A percentile compares a stretch with the other conserved stretches of the same genome.
Conservation (phyloP, 2,329 filamentous ascomycete genomes). For the Xylaria arbuscula region DNA sequence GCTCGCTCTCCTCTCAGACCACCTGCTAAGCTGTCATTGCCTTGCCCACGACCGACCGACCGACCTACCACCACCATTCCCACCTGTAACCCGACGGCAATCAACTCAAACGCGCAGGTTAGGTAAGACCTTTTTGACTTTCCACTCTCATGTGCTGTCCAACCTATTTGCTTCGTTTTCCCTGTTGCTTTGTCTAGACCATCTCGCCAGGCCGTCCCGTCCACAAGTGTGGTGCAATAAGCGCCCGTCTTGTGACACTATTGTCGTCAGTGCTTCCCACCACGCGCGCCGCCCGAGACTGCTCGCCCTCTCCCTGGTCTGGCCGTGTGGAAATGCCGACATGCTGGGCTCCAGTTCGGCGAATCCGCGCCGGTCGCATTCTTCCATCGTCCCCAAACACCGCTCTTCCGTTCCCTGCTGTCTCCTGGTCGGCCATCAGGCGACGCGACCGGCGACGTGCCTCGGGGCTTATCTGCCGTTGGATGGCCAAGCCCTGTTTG, state of each 20-base stretch:
- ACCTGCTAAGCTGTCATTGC: constrained; percentile 40
- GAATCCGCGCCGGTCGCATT: constrained; percentile 34
- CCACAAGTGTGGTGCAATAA: constrained; percentile 45
- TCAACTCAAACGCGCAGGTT: constrained; percentile 45
- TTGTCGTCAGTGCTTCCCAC: constrained; percentile 37
- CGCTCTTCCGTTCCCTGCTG: constrained; percentile 22
- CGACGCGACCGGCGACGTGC: constrained; percentile 33
- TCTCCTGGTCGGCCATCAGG: constrained; percentile 20
- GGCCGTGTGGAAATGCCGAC: constrained; percentile 38
- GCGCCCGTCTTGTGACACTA: constrained; percentile 46
- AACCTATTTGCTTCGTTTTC: constrained; percentile 27
- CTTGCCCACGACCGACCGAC: constrained; percentile 32
- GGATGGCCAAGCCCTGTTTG: constrained; percentile 32
- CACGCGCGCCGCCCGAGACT: constrained; percentile 29
- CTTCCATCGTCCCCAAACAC: constrained; percentile 26
- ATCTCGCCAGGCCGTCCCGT: constrained; percentile 23
- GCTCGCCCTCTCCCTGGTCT: constrained; percentile 31
- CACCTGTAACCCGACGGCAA: constrained; percentile 42
- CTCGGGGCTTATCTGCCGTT: constrained; percentile 27
- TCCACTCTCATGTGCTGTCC: constrained; percentile 38
- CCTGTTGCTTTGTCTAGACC: constrained; percentile 18
- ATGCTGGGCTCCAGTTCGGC: constrained; percentile 39
- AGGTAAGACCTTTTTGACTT: constrained; percentile 44
- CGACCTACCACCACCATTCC: constrained; percentile 38
- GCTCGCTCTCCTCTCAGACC: constrained; percentile 40